These are phyloP conservation scores for Diddensiella caesifluorescens DNA, from an alignment of 805 yeast genomes.

Conservation along the genomic window DNA sequence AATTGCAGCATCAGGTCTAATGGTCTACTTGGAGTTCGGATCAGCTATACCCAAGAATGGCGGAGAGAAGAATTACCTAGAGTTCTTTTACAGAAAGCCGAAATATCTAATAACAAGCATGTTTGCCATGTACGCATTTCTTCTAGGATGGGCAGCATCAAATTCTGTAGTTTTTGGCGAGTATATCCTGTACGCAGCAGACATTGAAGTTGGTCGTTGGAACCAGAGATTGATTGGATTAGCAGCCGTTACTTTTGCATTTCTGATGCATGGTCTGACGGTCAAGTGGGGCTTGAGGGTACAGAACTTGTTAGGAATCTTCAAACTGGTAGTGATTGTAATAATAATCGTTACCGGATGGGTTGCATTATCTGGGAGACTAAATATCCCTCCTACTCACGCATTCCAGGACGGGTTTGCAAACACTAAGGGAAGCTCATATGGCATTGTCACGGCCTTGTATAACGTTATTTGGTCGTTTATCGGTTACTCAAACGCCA, in stretches of 20 bases:
- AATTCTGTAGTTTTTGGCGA: conserved; percentile 77
- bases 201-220: conserved; percentile 64
- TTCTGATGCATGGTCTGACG: conserved; percentile 53
- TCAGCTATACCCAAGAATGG: conserved; percentile 75
- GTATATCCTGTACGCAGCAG: conserved; percentile 70
- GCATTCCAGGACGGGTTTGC: conserved; percentile 57
- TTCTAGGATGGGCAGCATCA: conserved; percentile 83
- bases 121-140: conserved; percentile 66
- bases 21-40: conserved; percentile 78
- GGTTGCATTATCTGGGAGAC: conserved; percentile 75
- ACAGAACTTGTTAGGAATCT: conserved; percentile 61
- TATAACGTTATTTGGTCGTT: conserved; percentile 83
- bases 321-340: conserved; percentile 65
- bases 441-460: conserved; percentile 55
- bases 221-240: conserved; percentile 71
- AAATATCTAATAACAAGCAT: conserved; percentile 58
- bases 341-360: conserved; percentile 74
- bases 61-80: conserved; percentile 80
- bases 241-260: conserved; percentile 67
- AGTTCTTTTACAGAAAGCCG: conserved; percentile 64
- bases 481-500: conserved; percentile 77
- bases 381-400: conserved; percentile 47
- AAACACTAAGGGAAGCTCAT: conserved; percentile 36
- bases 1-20: conserved; percentile 58
- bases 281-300: conserved; percentile 63